These are phyloP conservation scores for Prunus yedoensis DNA, from an alignment of 331 rosid genomes.

Conservation along the genomic window DNA sequence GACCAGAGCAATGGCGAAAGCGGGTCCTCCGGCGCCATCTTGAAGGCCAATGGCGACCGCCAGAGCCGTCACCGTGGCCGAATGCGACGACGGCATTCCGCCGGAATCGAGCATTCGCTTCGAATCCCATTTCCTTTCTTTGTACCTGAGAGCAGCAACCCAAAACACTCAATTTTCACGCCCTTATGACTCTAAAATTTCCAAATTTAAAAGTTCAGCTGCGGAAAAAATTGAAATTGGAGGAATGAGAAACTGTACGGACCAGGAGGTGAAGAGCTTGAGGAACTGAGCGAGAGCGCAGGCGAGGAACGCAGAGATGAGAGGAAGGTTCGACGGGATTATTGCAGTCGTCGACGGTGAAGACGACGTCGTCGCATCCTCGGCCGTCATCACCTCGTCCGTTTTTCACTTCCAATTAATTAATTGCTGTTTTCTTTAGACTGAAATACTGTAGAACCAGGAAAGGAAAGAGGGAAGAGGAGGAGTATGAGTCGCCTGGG, in stretches of 20 bases:
- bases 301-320: conserved; percentile 64
- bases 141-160: conserved; percentile 51
- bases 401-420: neutral
- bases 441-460: neutral
- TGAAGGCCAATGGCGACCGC: conserved; percentile 63
- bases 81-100: conserved; percentile 93
- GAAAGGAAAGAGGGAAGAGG: neutral
- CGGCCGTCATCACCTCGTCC: conserved; percentile 55
- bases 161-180: neutral
- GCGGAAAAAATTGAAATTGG: neutral
- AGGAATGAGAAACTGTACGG: conserved; percentile 9
- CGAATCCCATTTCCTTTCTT: conserved; percentile 88
- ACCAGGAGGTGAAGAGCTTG: conserved; percentile 92
- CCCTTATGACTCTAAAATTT: neutral
- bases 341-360: conserved; percentile 14
- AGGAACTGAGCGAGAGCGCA: conserved; percentile 82
- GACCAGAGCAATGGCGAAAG: conserved; percentile 74
- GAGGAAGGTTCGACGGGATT: conserved; percentile 52
- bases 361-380: conserved; percentile 42
- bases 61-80: conserved; percentile 77
- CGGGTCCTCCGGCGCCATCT: conserved; percentile 63
- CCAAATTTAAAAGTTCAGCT: neutral
- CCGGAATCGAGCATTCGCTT: conserved; percentile 79
- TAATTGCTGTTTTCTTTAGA: neutral
- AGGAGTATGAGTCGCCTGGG: neutral